Percentiles rank a stretch among this genome's conserved stretches.
These are phyloP conservation scores for Fusarium oxysporum DNA, from an alignment of 2,329 filamentous ascomycete species.

Conservation along the genomic window DNA sequence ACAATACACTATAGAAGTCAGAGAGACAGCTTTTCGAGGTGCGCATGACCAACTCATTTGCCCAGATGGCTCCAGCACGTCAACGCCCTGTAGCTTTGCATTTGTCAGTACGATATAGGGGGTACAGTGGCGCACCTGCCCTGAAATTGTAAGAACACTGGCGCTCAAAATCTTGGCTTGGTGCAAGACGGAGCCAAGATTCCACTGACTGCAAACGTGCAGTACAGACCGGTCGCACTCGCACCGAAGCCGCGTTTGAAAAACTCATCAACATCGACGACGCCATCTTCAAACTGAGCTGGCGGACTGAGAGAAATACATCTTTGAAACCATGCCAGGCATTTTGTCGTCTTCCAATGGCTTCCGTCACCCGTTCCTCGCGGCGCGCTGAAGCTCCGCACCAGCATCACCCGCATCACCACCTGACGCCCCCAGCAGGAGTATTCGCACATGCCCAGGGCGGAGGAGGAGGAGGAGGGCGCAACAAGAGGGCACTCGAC, in stretches of 20 bases:
- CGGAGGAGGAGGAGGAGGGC: conserved; percentile 52
- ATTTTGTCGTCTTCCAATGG: conserved; percentile 57
- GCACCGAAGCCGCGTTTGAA: conserved; percentile 43
- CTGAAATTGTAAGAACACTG: conserved; percentile 14
- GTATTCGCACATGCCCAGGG: conserved; percentile 49
- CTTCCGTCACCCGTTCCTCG: conserved; percentile 64
- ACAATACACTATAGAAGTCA: not conserved
- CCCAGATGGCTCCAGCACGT: conserved; percentile 16
- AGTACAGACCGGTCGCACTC: conserved; percentile 39
- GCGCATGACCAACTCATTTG: not conserved
- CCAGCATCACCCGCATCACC: conserved; percentile 51
- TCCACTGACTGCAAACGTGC: conserved; percentile 34
- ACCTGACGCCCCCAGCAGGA: conserved; percentile 46
- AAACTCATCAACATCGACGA: conserved; percentile 45
- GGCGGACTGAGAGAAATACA: conserved; percentile 36
- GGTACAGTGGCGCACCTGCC: conserved; percentile 15
- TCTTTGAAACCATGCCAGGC: conserved; percentile 53
- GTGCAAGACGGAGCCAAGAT: conserved; percentile 19
- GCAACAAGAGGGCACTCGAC: conserved; percentile 61
- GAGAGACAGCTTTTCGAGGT: not conserved
- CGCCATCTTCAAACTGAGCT: conserved; percentile 44
- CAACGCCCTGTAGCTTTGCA: conserved; percentile 13
- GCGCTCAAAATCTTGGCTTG: conserved; percentile 25
- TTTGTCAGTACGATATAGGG: conserved; percentile 22
- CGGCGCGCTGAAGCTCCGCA: conserved; percentile 62